Evolutionary conservation across 768 basidiomycete species (phyloP).

Genomic region (Cytidiella melzeri): DNA sequence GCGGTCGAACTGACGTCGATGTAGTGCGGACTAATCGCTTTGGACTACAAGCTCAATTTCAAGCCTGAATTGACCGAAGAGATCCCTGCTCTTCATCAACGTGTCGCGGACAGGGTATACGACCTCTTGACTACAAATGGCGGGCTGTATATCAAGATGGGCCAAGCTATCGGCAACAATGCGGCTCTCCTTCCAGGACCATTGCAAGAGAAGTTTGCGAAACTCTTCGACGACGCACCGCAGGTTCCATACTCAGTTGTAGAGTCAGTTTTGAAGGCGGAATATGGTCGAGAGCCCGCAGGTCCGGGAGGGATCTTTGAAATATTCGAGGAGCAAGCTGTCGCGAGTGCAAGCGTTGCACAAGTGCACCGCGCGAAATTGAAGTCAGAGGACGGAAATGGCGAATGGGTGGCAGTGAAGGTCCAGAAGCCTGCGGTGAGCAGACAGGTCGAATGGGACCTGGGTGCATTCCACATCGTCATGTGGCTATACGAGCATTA

Average conservation of each 20-base stretch:
- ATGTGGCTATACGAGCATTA: constrained; percentile 78
- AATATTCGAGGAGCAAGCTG: constrained; percentile 66
- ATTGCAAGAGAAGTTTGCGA: constrained; percentile 76
- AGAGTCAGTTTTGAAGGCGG: constrained; percentile 56
- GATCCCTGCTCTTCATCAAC: constrained; percentile 78
- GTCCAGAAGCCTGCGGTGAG: constrained; percentile 85
- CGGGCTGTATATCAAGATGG: constrained; percentile 82
- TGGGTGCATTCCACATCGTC: constrained; percentile 59
- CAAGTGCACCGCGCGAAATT: constrained; percentile 84
- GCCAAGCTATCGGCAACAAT: constrained; percentile 81
- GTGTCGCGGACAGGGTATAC: constrained; percentile 75
- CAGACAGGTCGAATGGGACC: constrained; percentile 83
- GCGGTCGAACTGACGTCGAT: neutral
- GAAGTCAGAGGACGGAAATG: constrained; percentile 27
- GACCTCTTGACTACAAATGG: constrained; percentile 77
- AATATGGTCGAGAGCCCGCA: constrained; percentile 61
- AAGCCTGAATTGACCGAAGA: constrained; percentile 59
- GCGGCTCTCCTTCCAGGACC: constrained; percentile 79
- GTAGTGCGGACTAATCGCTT: constrained; percentile 62
- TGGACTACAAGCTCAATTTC: constrained; percentile 89
- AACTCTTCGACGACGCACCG: constrained; percentile 85
- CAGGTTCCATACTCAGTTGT: constrained; percentile 72
- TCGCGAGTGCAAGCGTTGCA: constrained; percentile 87
- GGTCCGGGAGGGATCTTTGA: constrained; percentile 74
- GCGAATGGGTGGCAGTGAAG: constrained; percentile 85